Percentiles rank a stretch among this genome's conserved stretches.
phyloP scores from a whole-genome alignment of 257 asterid species.

The Scutellaria barbata region DNA sequence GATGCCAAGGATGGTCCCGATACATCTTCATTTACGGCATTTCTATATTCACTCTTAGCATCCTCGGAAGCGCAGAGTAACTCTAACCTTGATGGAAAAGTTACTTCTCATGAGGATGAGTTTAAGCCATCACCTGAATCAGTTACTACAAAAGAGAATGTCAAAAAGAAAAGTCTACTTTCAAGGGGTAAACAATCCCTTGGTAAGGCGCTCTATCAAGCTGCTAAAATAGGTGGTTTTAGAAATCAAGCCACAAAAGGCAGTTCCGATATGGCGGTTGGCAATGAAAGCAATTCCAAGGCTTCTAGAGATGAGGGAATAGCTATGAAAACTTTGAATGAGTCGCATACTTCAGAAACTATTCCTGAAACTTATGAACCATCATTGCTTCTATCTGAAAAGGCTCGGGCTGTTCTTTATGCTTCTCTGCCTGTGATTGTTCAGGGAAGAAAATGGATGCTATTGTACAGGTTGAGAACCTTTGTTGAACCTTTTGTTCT shows the following conservation, averaged over 20 bases:
- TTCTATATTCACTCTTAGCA: conserved; percentile 75
- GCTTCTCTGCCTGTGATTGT: conserved; percentile 75
- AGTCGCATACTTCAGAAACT: conserved; percentile 37
- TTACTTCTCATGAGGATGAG: conserved; percentile 42
- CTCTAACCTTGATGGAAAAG: conserved; percentile 38
- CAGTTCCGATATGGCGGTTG: conserved; percentile 51
- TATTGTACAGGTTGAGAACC: conserved; percentile 70
- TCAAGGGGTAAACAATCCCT: conserved; percentile 80
- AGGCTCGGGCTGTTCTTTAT: conserved; percentile 63
- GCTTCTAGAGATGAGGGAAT: conserved; percentile 50
- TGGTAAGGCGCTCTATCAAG: conserved; percentile 66
- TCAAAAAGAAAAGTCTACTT: conserved; percentile 65
- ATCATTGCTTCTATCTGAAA: conserved; percentile 82
- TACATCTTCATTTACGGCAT: conserved; percentile 92
- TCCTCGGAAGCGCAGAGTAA: conserved; percentile 58
- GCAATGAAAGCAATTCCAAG: conserved; percentile 44
- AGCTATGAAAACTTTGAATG: conserved; percentile 50
- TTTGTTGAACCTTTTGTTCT: conserved; percentile 21
- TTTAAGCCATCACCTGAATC: conserved; percentile 52
- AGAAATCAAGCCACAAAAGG: conserved; percentile 60
- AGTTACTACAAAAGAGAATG: conserved; percentile 53
- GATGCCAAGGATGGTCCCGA: conserved; percentile 78
- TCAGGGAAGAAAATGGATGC: conserved; percentile 86
- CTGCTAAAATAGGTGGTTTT: conserved; percentile 70
- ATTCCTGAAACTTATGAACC: conserved; percentile 90